Conservation (phyloP, 2,329 filamentous ascomycete species). For the Fusarium transvaalense region DNA sequence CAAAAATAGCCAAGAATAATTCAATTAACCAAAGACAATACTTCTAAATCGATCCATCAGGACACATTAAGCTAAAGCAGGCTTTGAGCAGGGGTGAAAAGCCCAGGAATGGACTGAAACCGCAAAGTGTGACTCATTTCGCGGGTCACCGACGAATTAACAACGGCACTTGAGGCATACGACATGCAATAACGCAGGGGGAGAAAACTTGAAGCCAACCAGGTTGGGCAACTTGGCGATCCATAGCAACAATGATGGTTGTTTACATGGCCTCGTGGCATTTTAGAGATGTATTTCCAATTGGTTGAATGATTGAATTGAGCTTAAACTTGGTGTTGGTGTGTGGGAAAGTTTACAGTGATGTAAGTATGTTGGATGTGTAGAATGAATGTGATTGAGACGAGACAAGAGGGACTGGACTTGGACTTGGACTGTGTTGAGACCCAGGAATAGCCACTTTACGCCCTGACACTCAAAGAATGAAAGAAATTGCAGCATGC, state of each 20-base stretch:
- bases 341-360: conserved; percentile 4
- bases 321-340: conserved; percentile 21
- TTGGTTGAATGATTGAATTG: conserved; percentile 26
- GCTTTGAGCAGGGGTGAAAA: conserved; percentile 41
- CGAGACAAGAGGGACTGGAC: conserved; percentile 36
- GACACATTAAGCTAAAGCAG: conserved; percentile 37
- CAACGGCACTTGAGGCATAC: conserved; percentile 37
- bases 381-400: conserved; percentile 15
- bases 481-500: conserved; percentile 48
- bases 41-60: conserved; percentile 31
- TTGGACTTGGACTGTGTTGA: conserved; percentile 25
- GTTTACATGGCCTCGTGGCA: conserved; percentile 32
- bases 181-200: conserved; percentile 37
- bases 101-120: conserved; percentile 49
- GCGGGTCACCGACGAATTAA: conserved; percentile 42
- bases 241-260: conserved; percentile 15
- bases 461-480: conserved; percentile 41
- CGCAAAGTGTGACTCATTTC: conserved; percentile 48
- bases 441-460: conserved; percentile 1
- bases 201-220: conserved; percentile 6
- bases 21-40: conserved; percentile 34
- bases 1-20: conserved; percentile 31
- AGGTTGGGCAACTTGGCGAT: conserved; percentile 30
- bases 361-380: neutral
- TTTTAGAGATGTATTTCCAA: conserved; percentile 15